Evolutionary conservation across 495 filamentous ascomycete species (phyloP).

Genomic region (Aspergillus bertholletiae): DNA sequence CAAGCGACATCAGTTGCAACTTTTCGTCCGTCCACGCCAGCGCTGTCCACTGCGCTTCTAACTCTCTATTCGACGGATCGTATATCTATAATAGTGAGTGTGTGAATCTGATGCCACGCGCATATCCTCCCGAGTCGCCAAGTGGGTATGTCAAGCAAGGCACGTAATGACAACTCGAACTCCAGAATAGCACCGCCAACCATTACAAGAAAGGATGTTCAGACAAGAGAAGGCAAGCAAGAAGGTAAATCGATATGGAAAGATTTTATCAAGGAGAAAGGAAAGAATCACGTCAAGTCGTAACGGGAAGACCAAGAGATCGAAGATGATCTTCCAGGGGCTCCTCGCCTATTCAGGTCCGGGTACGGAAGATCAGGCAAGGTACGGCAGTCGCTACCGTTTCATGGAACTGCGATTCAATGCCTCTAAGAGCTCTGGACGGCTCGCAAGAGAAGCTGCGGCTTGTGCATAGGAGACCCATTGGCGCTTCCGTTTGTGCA

Average conservation of each 20-base stretch:
- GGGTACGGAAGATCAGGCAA: constrained; percentile 12
- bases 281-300: constrained; percentile 37
- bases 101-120: constrained; percentile 14
- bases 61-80: constrained; percentile 21
- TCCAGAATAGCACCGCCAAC: constrained; percentile 18
- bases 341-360: neutral
- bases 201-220: constrained; percentile 5
- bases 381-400: constrained; percentile 34
- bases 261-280: constrained; percentile 18
- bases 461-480: constrained; percentile 88
- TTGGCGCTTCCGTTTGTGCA: constrained; percentile 80
- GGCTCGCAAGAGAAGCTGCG: constrained; percentile 64
- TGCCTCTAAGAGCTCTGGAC: constrained; percentile 86
- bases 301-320: constrained; percentile 31
- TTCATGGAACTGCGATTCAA: constrained; percentile 76
- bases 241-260: constrained; percentile 19
- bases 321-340: constrained; percentile 13
- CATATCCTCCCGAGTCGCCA: constrained; percentile 20
- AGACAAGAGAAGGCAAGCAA: constrained; percentile 13
- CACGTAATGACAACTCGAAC: constrained; percentile 17
- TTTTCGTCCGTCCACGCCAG: constrained; percentile 17
- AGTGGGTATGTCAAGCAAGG: constrained; percentile 15
- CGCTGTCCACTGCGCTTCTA: constrained; percentile 16
- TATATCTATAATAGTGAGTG: constrained; percentile 24
- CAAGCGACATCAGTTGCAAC: constrained; percentile 11